Evolutionary conservation across 768 basidiomycete genomes (phyloP).

Genomic region (Panellus pusillus): DNA sequence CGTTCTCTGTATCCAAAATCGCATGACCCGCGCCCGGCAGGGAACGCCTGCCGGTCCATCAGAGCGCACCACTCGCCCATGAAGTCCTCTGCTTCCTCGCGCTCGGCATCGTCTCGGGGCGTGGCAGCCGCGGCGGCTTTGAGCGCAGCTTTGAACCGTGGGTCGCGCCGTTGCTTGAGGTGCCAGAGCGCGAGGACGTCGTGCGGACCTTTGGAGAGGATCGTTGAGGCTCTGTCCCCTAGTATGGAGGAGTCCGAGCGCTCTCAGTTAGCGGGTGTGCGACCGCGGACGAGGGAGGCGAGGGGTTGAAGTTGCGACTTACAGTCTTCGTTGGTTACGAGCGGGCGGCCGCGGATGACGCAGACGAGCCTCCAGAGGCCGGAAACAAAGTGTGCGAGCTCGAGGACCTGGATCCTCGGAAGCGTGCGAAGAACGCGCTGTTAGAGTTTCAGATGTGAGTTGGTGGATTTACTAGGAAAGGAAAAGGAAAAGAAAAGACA

Average conservation of each 20-base stretch:
- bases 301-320: neutral
- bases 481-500: neutral
- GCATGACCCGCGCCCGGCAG: neutral
- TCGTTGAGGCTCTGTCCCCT: conserved; percentile 2
- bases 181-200: conserved; percentile 4
- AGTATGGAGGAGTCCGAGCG: neutral
- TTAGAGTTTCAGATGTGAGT: too few relatives aligned
- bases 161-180: neutral
- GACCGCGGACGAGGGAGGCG: too few relatives aligned
- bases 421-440: conserved; percentile 10
- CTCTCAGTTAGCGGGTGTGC: too few relatives aligned
- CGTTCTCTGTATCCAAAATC: neutral
- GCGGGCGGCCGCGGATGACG: conserved; percentile 10
- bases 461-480: neutral
- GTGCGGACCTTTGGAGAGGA: conserved; percentile 4
- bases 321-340: conserved; percentile 8
- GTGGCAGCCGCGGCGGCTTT: neutral
- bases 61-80: conserved; percentile 10
- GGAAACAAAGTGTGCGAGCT: conserved; percentile 8
- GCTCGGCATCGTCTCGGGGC: neutral
- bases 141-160: neutral
- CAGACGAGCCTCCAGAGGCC: conserved; percentile 6
- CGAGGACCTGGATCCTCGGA: conserved; percentile 11
- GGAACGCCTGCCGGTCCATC: neutral
- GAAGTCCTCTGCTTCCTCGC: neutral